Conservation (phyloP, 768 basidiomycete genomes). For the Rhodotorula kratochvilovae region DNA sequence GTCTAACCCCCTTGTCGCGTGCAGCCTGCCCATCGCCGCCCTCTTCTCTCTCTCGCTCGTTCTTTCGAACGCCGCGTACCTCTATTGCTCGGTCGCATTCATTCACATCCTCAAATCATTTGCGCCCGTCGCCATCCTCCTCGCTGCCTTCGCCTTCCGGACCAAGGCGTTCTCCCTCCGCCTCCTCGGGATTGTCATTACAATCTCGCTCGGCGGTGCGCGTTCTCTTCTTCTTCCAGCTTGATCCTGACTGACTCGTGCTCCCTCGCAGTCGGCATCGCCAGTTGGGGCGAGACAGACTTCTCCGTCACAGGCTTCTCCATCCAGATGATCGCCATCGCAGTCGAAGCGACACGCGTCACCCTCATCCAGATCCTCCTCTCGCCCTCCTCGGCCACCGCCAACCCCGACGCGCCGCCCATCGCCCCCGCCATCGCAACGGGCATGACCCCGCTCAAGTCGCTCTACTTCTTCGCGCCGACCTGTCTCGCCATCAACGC, state of each 20-base stretch:
- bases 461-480: slow-evolving; percentile 84
- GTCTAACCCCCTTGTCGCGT: no score
- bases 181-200: slow-evolving; percentile 41
- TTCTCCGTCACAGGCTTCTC: slow-evolving; percentile 68
- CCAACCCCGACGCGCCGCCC: background rate
- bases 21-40: slow-evolving; percentile 86
- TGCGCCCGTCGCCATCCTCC: slow-evolving; percentile 74
- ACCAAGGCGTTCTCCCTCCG: slow-evolving; percentile 23
- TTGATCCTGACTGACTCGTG: no score
- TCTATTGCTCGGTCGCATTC: slow-evolving; percentile 46
- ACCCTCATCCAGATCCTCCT: slow-evolving; percentile 92
- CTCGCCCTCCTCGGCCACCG: background rate
- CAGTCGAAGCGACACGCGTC: slow-evolving; percentile 82
- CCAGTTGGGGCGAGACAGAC: slow-evolving; percentile 75
- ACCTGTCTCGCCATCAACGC: slow-evolving; percentile 84
- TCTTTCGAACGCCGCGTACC: slow-evolving; percentile 83
- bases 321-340: slow-evolving; percentile 66
- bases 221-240: no score
- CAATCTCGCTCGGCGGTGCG: slow-evolving; percentile 15
- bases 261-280: slow-evolving; percentile 57
- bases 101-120: slow-evolving; percentile 72
- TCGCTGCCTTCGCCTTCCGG: slow-evolving; percentile 65
- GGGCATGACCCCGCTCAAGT: slow-evolving; percentile 94
- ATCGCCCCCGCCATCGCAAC: background rate
- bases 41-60: slow-evolving; percentile 87